phyloP scores from a whole-genome alignment of 257 asterid genomes.

The Lantana camara region DNA sequence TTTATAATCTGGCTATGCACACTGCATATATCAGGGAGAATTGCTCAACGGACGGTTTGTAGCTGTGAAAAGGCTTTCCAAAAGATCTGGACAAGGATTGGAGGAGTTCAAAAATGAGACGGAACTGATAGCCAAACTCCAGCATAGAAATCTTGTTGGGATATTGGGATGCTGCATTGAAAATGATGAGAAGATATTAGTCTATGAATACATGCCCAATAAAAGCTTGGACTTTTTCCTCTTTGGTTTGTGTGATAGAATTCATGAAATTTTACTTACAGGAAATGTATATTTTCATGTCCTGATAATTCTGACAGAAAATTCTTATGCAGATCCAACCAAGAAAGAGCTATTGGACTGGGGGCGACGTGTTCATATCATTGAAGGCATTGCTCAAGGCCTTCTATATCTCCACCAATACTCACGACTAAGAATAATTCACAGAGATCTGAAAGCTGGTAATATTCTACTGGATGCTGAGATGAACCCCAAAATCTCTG shows the following conservation, averaged over 20 bases:
- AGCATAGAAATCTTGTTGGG: constrained; percentile 25
- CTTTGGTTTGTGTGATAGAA: constrained; percentile 15
- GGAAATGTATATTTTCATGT: too few species aligned
- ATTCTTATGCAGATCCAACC: constrained; percentile 4
- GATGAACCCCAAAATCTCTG: constrained; percentile 27
- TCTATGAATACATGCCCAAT: constrained; percentile 7
- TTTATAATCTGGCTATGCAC: too few species aligned
- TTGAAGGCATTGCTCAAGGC: constrained; percentile 31
- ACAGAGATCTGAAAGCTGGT: constrained; percentile 33
- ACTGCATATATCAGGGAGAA: constrained; percentile 6
- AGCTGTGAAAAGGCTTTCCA: constrained; percentile 30
- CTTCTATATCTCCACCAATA: constrained; percentile 35
- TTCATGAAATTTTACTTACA: too few species aligned
- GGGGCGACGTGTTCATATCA: constrained; percentile 26
- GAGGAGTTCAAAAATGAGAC: constrained; percentile 31
- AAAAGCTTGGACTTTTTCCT: constrained; percentile 12
- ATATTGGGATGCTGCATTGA: constrained; percentile 24
- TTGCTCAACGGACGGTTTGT: constrained; percentile 14
- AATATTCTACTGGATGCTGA: constrained; percentile 29
- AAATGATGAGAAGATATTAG: constrained; percentile 14
- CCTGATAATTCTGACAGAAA: background rate
- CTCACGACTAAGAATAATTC: constrained; percentile 28
- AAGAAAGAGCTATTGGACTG: constrained; percentile 27
- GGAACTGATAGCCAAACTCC: constrained; percentile 30
- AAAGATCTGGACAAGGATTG: constrained; percentile 29